These are phyloP conservation scores for Spiromastix sp. DNA, from an alignment of 2,329 filamentous ascomycete genomes.

Conservation along the genomic window DNA sequence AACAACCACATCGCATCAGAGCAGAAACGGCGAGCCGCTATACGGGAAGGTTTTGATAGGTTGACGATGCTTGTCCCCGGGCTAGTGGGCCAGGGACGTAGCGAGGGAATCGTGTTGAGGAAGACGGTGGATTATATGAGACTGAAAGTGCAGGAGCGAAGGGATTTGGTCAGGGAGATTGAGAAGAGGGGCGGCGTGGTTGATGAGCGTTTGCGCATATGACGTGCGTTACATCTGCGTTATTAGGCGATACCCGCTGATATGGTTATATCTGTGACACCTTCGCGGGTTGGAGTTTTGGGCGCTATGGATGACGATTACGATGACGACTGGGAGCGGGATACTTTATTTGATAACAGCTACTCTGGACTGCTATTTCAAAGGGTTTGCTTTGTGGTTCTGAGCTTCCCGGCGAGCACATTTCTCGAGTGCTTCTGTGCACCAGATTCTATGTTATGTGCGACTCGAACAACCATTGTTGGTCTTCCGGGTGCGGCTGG, in stretches of 20 bases:
- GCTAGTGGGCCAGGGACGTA: conserved; percentile 70
- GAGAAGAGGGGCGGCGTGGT: conserved; percentile 51
- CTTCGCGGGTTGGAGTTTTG: not conserved
- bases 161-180: conserved; percentile 47
- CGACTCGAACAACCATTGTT: no score
- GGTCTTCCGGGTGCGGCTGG: no score
- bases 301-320: not conserved
- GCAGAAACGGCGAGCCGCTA: conserved; percentile 58
- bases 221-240: no score
- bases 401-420: not conserved
- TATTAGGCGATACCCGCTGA: no score
- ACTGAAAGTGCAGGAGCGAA: conserved; percentile 49
- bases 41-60: conserved; percentile 73
- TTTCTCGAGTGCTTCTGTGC: not conserved
- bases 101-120: conserved; percentile 73
- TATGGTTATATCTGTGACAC: no score
- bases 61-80: conserved; percentile 73
- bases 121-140: conserved; percentile 57
- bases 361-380: no score
- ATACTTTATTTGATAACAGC: no score
- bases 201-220: conserved; percentile 25
- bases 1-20: conserved; percentile 62
- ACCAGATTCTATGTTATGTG: no score
- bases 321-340: no score
- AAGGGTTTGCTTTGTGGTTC: not conserved